Base-by-base conservation (phyloP, 2,329 filamentous ascomycete genomes). In the Monilinia vaccinii-corymbosi region DNA sequence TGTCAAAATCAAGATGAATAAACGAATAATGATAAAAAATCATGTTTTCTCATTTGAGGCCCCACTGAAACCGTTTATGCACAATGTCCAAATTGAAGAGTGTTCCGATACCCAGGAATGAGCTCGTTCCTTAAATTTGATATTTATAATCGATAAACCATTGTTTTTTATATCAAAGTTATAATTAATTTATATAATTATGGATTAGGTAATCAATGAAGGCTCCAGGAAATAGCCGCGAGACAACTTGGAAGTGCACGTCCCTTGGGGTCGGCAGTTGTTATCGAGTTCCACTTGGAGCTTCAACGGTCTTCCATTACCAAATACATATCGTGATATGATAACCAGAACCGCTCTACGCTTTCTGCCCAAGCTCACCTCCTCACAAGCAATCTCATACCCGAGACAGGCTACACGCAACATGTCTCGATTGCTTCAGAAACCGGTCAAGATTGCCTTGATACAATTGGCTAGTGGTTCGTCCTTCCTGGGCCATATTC, bases 401-500 rank as follows among this genome's bases (percentile, higher is more conserved):
- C 18, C 60, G 4, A 50, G 36, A n/a, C 61, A 65, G 60, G 50
- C 52, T 31, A 63, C 65, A 25, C 52, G 60, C 36, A 70, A 47
- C 36, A 72, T 71, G 70, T 60, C 66, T 28, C 60, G 60, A 25
- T 48, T 92, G 55, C 82, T 96, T 63, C 87, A 87, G 75, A 81
- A 88, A 73, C 85, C 87, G 44, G 78, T 95, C 70, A 92, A 89
- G 76, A 80, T 96, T 49, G 88, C 89, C 38, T 82, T 91, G 68
- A 80, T 96, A 64, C 91, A 96, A 75, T 82, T 96, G 38, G 86
- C 89, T 60, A 86, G 87, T 63, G 88, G 81, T 83, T 71, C 56
- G 72, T 68, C 45, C 25, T 48, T 49, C 49, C 60, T 64, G 71
- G 70, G 64, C 38, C 23, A 60, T 59, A 60, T 42, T 40, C 34